These are phyloP conservation scores for Zymoseptoria brevis DNA, from an alignment of 2,329 filamentous ascomycete genomes.

Conservation along the genomic window DNA sequence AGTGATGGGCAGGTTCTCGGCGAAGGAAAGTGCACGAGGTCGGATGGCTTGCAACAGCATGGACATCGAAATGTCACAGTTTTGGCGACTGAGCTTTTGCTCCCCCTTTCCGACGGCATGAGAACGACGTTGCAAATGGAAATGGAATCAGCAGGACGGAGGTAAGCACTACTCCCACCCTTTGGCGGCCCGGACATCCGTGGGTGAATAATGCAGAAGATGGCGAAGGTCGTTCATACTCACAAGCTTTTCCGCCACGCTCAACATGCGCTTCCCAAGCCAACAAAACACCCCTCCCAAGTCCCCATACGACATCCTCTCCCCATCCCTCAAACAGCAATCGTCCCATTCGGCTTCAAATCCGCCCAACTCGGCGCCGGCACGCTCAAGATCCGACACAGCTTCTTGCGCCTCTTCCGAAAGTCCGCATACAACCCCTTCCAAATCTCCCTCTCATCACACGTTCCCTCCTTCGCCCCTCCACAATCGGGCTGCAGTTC, in stretches of 20 bases:
- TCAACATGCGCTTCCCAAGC: not conserved
- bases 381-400: slow-evolving; percentile 29
- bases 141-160: too few relatives aligned
- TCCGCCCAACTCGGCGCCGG: slow-evolving; percentile 25
- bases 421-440: slow-evolving; percentile 40
- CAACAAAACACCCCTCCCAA: not conserved
- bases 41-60: too few relatives aligned
- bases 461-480: slow-evolving; percentile 15
- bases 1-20: too few relatives aligned
- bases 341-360: slow-evolving; percentile 14
- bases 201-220: not conserved
- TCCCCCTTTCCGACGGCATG: too few relatives aligned
- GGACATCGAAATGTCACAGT: too few relatives aligned
- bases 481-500: slow-evolving; percentile 41
- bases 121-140: too few relatives aligned
- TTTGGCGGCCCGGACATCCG: not conserved
- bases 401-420: slow-evolving; percentile 32
- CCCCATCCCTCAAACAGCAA: not conserved
- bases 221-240: not conserved
- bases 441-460: slow-evolving; percentile 36
- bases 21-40: too few relatives aligned
- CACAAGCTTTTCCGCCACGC: not conserved
- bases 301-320: not conserved
- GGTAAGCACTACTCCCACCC: too few relatives aligned
- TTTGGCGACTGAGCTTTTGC: too few relatives aligned